A percentile compares a stretch with the other conserved stretches of the same genome.
Conservation (phyloP, 768 basidiomycete genomes). For the Tylopilus felleus region DNA sequence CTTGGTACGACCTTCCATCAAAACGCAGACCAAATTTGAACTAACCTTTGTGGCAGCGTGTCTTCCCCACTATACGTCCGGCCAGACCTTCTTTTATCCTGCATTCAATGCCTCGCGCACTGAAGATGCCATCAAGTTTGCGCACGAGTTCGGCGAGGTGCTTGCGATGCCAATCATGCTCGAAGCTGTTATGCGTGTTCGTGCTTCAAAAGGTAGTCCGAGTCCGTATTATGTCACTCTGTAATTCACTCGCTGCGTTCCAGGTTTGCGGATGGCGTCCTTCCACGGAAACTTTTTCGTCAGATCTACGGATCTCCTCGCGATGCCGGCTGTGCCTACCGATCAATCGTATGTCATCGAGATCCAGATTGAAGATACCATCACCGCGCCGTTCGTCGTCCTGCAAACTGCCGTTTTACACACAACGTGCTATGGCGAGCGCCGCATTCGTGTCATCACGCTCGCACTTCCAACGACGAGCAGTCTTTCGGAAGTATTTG, state of each 20-base stretch:
- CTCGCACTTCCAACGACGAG: slow-evolving; percentile 84
- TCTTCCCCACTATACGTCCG: slow-evolving; percentile 95
- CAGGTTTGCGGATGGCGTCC: slow-evolving; percentile 89
- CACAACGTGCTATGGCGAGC: slow-evolving; percentile 90
- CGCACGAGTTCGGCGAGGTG: slow-evolving; percentile 93
- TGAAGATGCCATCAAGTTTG: slow-evolving; percentile 98
- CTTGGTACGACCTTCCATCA: slow-evolving; percentile 49
- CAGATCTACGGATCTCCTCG: slow-evolving; percentile 92
- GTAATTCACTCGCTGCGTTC: not conserved
- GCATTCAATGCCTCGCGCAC: slow-evolving; percentile 93
- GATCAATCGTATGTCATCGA: slow-evolving; percentile 97
- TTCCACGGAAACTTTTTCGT: slow-evolving; percentile 99
- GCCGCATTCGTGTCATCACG: slow-evolving; percentile 89
- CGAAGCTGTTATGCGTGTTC: slow-evolving; percentile 96
- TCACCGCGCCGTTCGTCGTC: slow-evolving; percentile 88
- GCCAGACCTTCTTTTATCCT: slow-evolving; percentile 97
- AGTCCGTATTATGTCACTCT: not conserved
- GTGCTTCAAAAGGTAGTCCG: slow-evolving; percentile 84
- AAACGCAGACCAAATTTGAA: not conserved
- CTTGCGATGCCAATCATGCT: slow-evolving; percentile 92
- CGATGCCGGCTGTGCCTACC: slow-evolving; percentile 94
- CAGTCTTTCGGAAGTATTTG: slow-evolving; percentile 85
- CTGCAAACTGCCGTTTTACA: slow-evolving; percentile 94
- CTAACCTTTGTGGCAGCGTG: slow-evolving; percentile 51
- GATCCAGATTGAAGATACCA: slow-evolving; percentile 90